Percentiles rank a stretch among this genome's conserved stretches.
phyloP scores from a whole-genome alignment of 164 flowering plant genomes.

The Umbilicus rupestris region DNA sequence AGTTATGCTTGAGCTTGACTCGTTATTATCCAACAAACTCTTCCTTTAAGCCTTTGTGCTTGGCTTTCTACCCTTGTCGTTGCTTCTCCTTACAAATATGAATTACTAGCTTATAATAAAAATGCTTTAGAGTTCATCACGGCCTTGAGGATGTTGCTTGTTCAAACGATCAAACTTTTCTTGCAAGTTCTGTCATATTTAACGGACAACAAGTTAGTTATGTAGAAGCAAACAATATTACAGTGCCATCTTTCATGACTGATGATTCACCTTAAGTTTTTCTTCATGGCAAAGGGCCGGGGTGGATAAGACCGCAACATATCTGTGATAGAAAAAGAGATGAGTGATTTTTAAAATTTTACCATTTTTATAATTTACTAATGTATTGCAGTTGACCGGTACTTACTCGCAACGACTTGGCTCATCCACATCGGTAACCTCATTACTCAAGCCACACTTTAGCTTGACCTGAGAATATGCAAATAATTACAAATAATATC shows the following conservation, averaged over 20 bases:
- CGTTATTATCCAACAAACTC: too few relatives aligned
- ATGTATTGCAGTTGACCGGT: constrained; percentile 3
- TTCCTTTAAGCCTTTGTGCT: too few relatives aligned
- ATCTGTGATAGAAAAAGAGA: constrained; percentile 34
- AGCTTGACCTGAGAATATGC: constrained; percentile 57
- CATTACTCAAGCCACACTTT: constrained; percentile 85
- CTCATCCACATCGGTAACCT: constrained; percentile 80
- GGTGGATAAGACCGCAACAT: constrained; percentile 67
- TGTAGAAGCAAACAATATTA: background rate
- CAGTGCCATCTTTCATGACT: background rate
- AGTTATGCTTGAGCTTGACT: too few relatives aligned
- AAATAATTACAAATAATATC: background rate
- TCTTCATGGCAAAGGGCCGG: constrained; percentile 72
- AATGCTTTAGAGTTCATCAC: constrained; percentile 59
- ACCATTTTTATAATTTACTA: constrained; percentile 2
- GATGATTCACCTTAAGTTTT: constrained; percentile 63
- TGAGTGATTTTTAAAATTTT: background rate
- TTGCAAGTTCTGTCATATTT: constrained; percentile 55
- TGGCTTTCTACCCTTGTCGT: too few relatives aligned
- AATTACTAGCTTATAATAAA: background rate
- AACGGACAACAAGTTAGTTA: constrained; percentile 1
- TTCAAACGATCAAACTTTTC: constrained; percentile 59
- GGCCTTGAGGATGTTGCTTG: constrained; percentile 44
- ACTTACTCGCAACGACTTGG: constrained; percentile 99
- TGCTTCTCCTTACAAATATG: too few relatives aligned